These are phyloP conservation scores for Stagonosporopsis vannaccii DNA, from an alignment of 2,329 filamentous ascomycete species.

Conservation along the genomic window DNA sequence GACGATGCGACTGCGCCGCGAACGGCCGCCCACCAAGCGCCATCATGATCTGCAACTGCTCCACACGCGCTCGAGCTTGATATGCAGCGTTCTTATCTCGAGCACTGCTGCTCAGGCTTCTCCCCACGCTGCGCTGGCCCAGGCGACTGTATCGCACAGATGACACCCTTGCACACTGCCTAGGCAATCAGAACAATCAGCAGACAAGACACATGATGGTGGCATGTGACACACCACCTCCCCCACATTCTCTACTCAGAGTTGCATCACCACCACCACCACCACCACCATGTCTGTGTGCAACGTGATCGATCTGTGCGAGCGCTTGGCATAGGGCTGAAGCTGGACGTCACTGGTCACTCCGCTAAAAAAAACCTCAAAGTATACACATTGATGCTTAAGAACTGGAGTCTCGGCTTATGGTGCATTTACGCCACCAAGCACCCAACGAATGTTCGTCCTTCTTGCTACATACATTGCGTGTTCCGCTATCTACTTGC, in stretches of 20 bases:
- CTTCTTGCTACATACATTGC: neutral
- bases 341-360: neutral
- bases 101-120: neutral
- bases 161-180: conserved; percentile 30
- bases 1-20: neutral
- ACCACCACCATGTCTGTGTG: conserved; percentile 8
- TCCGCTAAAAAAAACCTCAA: neutral
- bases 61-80: conserved; percentile 3
- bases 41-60: conserved; percentile 7
- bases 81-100: conserved; percentile 10
- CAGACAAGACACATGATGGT: conserved; percentile 27
- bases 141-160: conserved; percentile 23
- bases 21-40: neutral
- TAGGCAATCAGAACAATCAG: conserved; percentile 24
- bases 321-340: conserved; percentile 7
- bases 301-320: conserved; percentile 10
- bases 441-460: neutral
- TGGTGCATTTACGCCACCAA: neutral
- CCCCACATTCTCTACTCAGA: conserved; percentile 27
- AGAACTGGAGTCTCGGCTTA: neutral
- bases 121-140: conserved; percentile 12
- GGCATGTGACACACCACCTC: conserved; percentile 34
- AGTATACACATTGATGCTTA: neutral
- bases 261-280: conserved; percentile 4
- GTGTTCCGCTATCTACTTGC: neutral